phyloP scores from a whole-genome alignment of 2,329 filamentous ascomycete genomes.

The Diplodia seriata region DNA sequence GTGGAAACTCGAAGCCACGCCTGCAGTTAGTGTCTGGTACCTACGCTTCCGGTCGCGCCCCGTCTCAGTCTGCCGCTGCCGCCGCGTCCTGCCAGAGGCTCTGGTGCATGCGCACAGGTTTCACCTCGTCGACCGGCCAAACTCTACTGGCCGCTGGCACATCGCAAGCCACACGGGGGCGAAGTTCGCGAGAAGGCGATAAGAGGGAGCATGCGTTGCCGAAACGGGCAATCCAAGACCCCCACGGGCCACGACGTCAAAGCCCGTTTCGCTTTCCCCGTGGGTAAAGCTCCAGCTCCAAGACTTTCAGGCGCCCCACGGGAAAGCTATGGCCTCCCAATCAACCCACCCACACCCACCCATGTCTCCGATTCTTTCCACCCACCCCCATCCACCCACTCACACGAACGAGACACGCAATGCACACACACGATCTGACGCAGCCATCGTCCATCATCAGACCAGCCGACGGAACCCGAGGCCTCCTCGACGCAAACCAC shows the following conservation, averaged over 20 bases:
- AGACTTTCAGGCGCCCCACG: constrained; percentile 25
- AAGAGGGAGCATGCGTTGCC: constrained; percentile 21
- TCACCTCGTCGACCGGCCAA: background rate
- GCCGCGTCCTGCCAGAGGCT: background rate
- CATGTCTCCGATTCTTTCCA: background rate
- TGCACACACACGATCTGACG: background rate
- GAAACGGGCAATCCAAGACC: background rate
- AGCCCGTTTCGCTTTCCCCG: constrained; percentile 10
- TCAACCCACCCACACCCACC: constrained; percentile 11
- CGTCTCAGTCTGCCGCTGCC: constrained; percentile 1
- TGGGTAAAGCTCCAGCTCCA: constrained; percentile 22
- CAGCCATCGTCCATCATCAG: background rate
- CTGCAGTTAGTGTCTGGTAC: too few species aligned
- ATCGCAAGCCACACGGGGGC: background rate
- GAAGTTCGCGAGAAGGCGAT: background rate
- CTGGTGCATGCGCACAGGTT: background rate
- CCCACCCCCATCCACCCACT: background rate
- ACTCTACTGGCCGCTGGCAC: background rate
- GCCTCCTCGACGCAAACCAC: background rate
- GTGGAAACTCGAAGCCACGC: too few species aligned
- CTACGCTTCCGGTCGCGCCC: background rate
- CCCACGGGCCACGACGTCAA: background rate
- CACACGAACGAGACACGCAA: too few species aligned
- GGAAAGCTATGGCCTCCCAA: constrained; percentile 8
- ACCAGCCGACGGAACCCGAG: background rate